A percentile compares a stretch with the other conserved stretches of the same genome.
Evolutionary conservation across 1,284 basidiomycete species (phyloP).

Genomic region (Boletellus sp.): DNA sequence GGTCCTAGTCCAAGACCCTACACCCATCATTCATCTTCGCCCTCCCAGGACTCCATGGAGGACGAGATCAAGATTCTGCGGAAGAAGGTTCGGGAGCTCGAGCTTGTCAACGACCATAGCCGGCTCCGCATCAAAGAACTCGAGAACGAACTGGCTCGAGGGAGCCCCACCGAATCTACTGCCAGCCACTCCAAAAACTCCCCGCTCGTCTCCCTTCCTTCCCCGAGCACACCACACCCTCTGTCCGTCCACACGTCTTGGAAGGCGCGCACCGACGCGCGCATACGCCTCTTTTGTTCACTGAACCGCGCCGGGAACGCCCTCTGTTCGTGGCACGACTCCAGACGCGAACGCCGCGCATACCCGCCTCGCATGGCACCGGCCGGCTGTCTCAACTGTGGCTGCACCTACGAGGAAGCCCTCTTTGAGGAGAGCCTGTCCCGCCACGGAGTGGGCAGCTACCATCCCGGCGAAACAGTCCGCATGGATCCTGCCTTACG

Average conservation of each 20-base stretch:
- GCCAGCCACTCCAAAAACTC: conserved; percentile 21
- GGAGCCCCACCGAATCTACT: conserved; percentile 26
- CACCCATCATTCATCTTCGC: conserved; percentile 24
- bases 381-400: conserved; percentile 72
- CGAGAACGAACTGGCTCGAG: conserved; percentile 41
- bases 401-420: conserved; percentile 76
- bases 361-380: conserved; percentile 80
- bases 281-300: conserved; percentile 69
- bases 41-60: conserved; percentile 31
- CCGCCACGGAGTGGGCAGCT: conserved; percentile 73
- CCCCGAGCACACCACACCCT: conserved; percentile 38
- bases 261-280: conserved; percentile 66
- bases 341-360: conserved; percentile 70
- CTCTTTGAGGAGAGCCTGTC: conserved; percentile 80
- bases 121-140: conserved; percentile 46
- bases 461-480: conserved; percentile 76
- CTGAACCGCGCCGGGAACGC: conserved; percentile 81
- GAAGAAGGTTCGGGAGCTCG: conserved; percentile 42
- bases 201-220: conserved; percentile 8
- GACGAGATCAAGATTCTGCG: conserved; percentile 41
- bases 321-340: conserved; percentile 83
- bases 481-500: conserved; percentile 82
- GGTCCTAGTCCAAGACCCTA: conserved; percentile 27
- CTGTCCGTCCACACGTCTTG: conserved; percentile 51
- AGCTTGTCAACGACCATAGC: conserved; percentile 43